A percentile compares a stretch with the other conserved stretches of the same genome.
phyloP scores from a whole-genome alignment of 176 grass and related monocot genomes.

The Thalia dealbata region DNA sequence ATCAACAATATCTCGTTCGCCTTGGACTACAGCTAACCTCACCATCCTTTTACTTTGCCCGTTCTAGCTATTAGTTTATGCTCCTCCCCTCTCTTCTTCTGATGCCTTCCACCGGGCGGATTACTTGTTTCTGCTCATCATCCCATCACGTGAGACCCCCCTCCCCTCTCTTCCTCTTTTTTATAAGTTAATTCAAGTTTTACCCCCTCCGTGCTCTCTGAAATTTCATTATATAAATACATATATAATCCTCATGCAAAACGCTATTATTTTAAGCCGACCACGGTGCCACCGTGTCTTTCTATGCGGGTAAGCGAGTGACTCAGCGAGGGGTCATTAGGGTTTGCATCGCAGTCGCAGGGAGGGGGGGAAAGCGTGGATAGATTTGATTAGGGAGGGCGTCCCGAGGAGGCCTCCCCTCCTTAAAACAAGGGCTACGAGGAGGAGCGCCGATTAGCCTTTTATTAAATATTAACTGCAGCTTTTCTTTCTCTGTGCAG shows the following conservation, averaged over 20 bases:
- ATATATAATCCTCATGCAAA: no score
- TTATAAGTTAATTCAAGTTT: no score
- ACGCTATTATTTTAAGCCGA: neutral
- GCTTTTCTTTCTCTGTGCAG: no score
- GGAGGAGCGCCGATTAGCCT: neutral
- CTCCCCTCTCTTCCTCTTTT: no score
- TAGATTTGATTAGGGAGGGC: neutral
- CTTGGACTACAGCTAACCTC: neutral
- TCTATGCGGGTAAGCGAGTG: no score
- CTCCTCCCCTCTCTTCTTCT: neutral
- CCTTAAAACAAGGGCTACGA: neutral
- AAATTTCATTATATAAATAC: no score
- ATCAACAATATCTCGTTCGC: no score
- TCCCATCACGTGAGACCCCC: neutral
- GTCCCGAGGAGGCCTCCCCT: neutral
- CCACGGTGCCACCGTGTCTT: neutral
- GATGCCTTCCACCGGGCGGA: neutral
- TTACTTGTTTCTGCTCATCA: neutral
- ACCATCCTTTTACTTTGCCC: neutral
- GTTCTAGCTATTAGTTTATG: neutral
- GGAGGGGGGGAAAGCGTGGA: neutral
- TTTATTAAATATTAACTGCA: no score
- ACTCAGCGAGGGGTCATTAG: no score
- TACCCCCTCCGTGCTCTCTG: no score
- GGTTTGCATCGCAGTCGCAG: no score